These are phyloP conservation scores for Vachellia pachyceras DNA, from an alignment of 306 rosid genomes.

Conservation along the genomic window DNA sequence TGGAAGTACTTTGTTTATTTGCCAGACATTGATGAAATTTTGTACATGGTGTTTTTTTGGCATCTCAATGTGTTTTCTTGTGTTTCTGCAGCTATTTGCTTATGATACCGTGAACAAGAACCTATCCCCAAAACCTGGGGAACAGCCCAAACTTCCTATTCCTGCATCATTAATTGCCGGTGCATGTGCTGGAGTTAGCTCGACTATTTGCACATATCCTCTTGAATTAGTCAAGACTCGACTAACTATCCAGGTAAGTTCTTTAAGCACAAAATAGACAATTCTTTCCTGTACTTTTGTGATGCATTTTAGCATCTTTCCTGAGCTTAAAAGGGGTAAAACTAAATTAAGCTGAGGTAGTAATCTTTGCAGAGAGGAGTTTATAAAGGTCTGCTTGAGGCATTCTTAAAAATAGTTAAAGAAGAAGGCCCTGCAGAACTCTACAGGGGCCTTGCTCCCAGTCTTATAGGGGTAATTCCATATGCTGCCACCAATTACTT, in stretches of 20 bases:
- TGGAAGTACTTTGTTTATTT: not conserved
- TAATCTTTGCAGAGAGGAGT: constrained; percentile 77
- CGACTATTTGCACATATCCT: constrained; percentile 87
- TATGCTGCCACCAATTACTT: constrained; percentile 89
- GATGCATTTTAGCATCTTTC: not conserved
- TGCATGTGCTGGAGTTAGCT: constrained; percentile 98
- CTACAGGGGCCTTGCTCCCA: constrained; percentile 90
- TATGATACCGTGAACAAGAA: constrained; percentile 90
- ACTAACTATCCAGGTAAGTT: constrained; percentile 83
- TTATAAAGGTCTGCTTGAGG: constrained; percentile 76
- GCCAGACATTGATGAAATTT: constrained; percentile 13
- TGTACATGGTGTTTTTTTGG: not conserved
- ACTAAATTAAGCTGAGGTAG: not conserved
- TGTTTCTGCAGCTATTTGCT: constrained; percentile 84
- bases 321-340: constrained; percentile 5
- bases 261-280: not conserved
- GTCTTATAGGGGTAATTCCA: constrained; percentile 92
- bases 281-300: constrained; percentile 15
- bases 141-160: constrained; percentile 67
- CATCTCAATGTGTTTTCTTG: constrained; percentile 36
- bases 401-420: constrained; percentile 74
- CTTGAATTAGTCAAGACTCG: constrained; percentile 94
- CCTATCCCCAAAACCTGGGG: constrained; percentile 77
- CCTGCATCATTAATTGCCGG: constrained; percentile 96
- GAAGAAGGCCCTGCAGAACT: constrained; percentile 92